Conservation (phyloP, 2,329 filamentous ascomycete species). For the Lomentospora prolificans region DNA sequence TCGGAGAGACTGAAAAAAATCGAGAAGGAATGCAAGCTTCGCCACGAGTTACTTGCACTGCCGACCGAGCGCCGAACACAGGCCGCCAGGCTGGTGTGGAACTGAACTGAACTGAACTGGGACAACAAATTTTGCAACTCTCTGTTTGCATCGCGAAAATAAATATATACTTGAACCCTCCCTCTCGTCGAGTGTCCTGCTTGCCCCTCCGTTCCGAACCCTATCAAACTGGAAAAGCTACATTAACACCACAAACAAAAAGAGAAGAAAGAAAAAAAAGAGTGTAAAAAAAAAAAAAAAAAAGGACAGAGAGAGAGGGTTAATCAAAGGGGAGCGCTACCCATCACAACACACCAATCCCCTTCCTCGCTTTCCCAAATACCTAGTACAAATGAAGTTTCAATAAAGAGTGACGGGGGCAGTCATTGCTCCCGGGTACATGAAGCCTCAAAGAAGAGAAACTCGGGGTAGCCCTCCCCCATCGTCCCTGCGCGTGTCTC, state of each 20-base stretch:
- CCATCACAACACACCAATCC: background rate
- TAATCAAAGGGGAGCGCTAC: background rate
- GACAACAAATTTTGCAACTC: no score
- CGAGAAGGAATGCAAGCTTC: no score
- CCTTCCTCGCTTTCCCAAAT: background rate
- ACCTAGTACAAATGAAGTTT: slow-evolving; percentile 3
- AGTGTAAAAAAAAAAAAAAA: background rate
- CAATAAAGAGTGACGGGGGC: background rate
- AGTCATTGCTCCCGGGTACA: background rate
- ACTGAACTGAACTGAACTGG: no score
- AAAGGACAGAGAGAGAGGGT: slow-evolving; percentile 2
- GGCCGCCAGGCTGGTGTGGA: no score
- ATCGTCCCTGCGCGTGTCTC: background rate
- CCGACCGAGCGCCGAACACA: no score
- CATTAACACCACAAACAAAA: slow-evolving; percentile 5
- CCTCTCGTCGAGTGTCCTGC: background rate
- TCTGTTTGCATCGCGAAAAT: background rate
- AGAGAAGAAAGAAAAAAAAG: slow-evolving; percentile 1
- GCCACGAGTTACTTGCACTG: no score
- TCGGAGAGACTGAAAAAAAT: no score
- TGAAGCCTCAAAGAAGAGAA: background rate
- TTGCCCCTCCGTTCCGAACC: background rate
- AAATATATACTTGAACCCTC: background rate
- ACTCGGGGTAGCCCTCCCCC: background rate
- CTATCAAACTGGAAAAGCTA: background rate